Evolutionary conservation across 2,329 filamentous ascomycete genomes (phyloP).

Genomic region (Pseudocercospora cruenta): DNA sequence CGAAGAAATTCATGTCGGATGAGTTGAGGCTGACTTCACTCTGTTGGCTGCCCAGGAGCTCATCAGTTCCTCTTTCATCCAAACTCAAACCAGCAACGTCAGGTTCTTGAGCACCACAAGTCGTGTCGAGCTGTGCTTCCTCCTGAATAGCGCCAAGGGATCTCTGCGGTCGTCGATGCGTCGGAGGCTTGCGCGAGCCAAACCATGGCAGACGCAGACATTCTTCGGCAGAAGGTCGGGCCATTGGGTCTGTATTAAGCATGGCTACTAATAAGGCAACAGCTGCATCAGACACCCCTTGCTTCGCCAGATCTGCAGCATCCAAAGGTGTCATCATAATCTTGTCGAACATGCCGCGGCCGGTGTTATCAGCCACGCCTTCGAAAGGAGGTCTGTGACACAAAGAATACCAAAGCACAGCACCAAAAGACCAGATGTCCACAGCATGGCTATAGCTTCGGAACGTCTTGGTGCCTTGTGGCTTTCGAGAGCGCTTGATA

Average conservation of each 20-base stretch:
- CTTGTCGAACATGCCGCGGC: constrained; percentile 77
- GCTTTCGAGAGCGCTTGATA: constrained; percentile 61
- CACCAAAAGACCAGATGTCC: constrained; percentile 94
- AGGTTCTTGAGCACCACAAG: constrained; percentile 50
- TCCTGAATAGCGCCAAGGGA: constrained; percentile 54
- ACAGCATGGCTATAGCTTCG: constrained; percentile 85
- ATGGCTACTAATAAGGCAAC: constrained; percentile 78
- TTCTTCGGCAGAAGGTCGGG: constrained; percentile 72
- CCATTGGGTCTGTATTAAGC: constrained; percentile 76
- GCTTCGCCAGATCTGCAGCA: constrained; percentile 62
- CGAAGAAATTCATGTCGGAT: constrained; percentile 43
- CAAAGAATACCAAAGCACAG: constrained; percentile 86
- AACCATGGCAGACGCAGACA: constrained; percentile 79
- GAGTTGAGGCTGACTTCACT: constrained; percentile 40
- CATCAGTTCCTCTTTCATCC: constrained; percentile 46
- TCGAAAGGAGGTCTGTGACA: constrained; percentile 79
- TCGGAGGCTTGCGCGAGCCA: constrained; percentile 36
- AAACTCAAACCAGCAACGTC: constrained; percentile 68
- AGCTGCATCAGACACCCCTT: constrained; percentile 65
- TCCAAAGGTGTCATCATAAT: constrained; percentile 82
- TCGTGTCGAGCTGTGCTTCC: constrained; percentile 61
- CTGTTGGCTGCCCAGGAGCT: constrained; percentile 24
- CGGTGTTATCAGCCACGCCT: constrained; percentile 73
- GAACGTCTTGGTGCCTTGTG: constrained; percentile 49
- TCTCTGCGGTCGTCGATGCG: constrained; percentile 26